A percentile compares a stretch with the other conserved stretches of the same genome.
phyloP scores from a whole-genome alignment of 768 basidiomycete genomes.

The Rhodotorula toruloides region DNA sequence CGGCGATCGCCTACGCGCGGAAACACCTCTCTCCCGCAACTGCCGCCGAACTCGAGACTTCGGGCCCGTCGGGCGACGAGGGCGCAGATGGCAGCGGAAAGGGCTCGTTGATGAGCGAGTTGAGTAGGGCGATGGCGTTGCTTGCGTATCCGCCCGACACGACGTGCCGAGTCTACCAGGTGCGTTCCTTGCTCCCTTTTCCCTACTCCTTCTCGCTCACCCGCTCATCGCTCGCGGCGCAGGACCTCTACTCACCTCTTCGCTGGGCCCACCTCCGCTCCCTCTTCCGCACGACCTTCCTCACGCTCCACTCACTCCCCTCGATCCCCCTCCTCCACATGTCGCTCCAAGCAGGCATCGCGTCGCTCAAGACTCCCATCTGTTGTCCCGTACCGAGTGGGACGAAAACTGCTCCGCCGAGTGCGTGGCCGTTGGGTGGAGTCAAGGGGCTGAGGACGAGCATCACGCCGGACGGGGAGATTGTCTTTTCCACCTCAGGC shows the following conservation, averaged over 20 bases:
- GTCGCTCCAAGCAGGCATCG: conserved; percentile 82
- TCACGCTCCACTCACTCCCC: conserved; percentile 78
- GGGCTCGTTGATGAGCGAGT: conserved; percentile 55
- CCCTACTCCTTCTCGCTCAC: not conserved
- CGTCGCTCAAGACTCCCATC: conserved; percentile 79
- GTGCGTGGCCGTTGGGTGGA: conserved; percentile 3
- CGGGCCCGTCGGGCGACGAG: not conserved
- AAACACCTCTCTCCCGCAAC: conserved; percentile 69
- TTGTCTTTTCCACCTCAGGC: conserved; percentile 6
- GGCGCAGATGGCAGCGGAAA: not conserved
- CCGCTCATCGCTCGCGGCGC: not conserved
- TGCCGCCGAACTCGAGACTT: conserved; percentile 1
- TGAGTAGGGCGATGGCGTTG: conserved; percentile 68
- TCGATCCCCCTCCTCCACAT: conserved; percentile 80
- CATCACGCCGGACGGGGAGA: conserved; percentile 20
- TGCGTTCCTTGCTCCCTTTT: conserved; percentile 44
- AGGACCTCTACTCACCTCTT: conserved; percentile 75
- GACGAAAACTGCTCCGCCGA: not conserved
- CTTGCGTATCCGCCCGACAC: conserved; percentile 65
- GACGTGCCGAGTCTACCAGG: conserved; percentile 72
- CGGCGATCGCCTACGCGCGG: conserved; percentile 77
- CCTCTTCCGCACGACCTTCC: conserved; percentile 79
- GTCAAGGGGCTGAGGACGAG: conserved; percentile 3
- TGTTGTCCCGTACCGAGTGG: conserved; percentile 54
- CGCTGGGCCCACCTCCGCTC: conserved; percentile 72